Base-by-base conservation (phyloP, 2,329 filamentous ascomycete species). In the Eutypella sp. region DNA sequence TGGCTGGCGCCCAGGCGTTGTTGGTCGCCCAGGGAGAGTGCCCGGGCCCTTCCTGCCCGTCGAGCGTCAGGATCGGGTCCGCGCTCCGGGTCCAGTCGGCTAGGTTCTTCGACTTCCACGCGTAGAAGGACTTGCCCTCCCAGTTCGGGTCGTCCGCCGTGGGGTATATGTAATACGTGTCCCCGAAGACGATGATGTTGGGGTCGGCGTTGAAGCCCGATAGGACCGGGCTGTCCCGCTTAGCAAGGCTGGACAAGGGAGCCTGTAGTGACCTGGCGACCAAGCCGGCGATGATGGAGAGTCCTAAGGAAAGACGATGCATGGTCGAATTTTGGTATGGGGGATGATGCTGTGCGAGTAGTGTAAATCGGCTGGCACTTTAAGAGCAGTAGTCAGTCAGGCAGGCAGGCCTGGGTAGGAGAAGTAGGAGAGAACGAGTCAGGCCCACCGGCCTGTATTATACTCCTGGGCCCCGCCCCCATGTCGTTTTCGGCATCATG, bases 1-100 rank as follows among this genome's bases (percentile, higher is more conserved):
- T 81, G 45, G 81, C 78, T 0, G 81, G 81, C 0, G 81, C 81
- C 81, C 81, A 85, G 4, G 82, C 74, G 53, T 84, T 82, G 49
- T 82, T 82, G 1, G 68, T 73, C 1, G 79, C 79, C 81, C 81
- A 85, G 1, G 79, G 79, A 1, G 85, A 71, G 45, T 82, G 72
- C 15, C 70, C 70, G 18, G 20, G 36, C 1, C 36, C 36, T 10
- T 56, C 58, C 0, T 62, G 57, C n/a, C 70, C 70, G 34, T 73
- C 64, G 4, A 74, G 66, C 0, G 62, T 66, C 19, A 74, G 64
- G 53, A 74, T 65, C 0, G 71, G 69, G 8, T 66, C 41, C 1
- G 60, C 57, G 8, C 63, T 59, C 23, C 67, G 62, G 4, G 60
- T 64, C 71, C 71, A 74, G 23, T 57, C 48, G 1, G 67, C 62